Evolutionary conservation across 73 alveolate species (phyloP), one percentile per base, ranked within the genome.

Genomic region (Paramecium pentaurelia): DNA sequence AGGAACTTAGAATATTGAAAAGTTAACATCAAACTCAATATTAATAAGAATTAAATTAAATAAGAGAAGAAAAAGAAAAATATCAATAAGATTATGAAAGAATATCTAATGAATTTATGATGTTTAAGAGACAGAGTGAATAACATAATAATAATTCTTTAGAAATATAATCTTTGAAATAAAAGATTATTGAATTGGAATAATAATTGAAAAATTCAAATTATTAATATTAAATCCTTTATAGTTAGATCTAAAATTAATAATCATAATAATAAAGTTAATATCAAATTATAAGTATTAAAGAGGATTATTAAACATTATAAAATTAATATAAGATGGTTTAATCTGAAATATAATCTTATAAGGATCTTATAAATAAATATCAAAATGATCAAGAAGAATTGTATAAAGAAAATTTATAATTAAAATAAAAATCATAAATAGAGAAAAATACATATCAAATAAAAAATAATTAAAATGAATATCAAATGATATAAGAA

Each of bases 101-200:
- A 80, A 8, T 80, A 28, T 80, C 71, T 9, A 80, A 80, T 80
- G 91, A 80, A 18, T 80, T 40, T n/a, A 54, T 54, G 32, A 54
- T 54, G 3, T 16, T 18, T 42, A 37, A 73, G 84, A 64, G 84
- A 14, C 28, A 64, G 16, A 64, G 84, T 34, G 84, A 64, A 25
- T 64, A 64, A 64, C 3, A 28, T 4, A 64, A 34, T 16, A 32
- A 32, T 8, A 54, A 8, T 64, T 25, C 16, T 64, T 28, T 14
- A 8, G 84, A 64, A 64, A 1, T 28, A 1, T 51, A 64, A 8
- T 32, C 16, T 8, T 32, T 64, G 22, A 64, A 51, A 64, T 34
- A 64, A 64, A 28, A 28, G 20, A 64, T 64, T 12, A 32, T 64
- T 28, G 84, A 64, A 64, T 18, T 64, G 3, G 84, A 54, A 54